Percentiles rank a stretch among this genome's conserved stretches.
These are phyloP conservation scores for Yamadazyma spencermartinsiae DNA, from an alignment of 1,139 yeast genomes.

Conservation along the genomic window DNA sequence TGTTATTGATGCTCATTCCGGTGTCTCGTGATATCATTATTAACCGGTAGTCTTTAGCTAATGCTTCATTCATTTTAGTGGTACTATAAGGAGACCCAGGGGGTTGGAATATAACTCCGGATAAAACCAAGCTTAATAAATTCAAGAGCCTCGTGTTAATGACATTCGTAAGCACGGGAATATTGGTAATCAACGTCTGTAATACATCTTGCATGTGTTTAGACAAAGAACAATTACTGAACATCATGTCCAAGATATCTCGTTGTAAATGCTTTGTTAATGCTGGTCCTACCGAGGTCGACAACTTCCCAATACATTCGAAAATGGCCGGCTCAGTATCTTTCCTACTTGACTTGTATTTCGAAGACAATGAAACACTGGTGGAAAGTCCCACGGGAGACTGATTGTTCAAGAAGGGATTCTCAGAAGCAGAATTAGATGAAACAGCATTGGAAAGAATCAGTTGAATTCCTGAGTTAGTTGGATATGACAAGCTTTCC, in stretches of 20 bases:
- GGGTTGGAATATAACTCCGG: slow-evolving; percentile 78
- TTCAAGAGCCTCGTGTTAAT: slow-evolving; percentile 74
- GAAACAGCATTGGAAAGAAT: slow-evolving; percentile 44
- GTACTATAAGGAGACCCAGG: slow-evolving; percentile 87
- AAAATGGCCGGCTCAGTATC: slow-evolving; percentile 87
- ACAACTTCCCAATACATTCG: slow-evolving; percentile 83
- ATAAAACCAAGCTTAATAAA: slow-evolving; percentile 71
- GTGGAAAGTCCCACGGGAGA: slow-evolving; percentile 22
- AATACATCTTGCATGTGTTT: slow-evolving; percentile 77
- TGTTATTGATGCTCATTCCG: slow-evolving; percentile 39
- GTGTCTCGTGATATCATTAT: slow-evolving; percentile 70
- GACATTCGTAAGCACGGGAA: slow-evolving; percentile 77
- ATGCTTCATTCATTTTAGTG: slow-evolving; percentile 59
- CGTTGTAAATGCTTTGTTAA: slow-evolving; percentile 83
- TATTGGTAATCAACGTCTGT: slow-evolving; percentile 62
- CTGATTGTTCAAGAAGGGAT: slow-evolving; percentile 14
- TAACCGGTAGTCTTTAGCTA: slow-evolving; percentile 78
- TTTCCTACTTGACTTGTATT: slow-evolving; percentile 58
- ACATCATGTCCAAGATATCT: slow-evolving; percentile 76
- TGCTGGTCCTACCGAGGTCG: slow-evolving; percentile 93
- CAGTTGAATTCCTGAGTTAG: slow-evolving; percentile 43
- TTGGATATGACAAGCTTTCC: slow-evolving; percentile 66
- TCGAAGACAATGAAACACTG: slow-evolving; percentile 44
- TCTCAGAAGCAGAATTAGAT: slow-evolving; percentile 18
- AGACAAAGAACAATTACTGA: slow-evolving; percentile 76